These are phyloP conservation scores for Clonostachys solani DNA, from an alignment of 2,329 filamentous ascomycete species.

Conservation along the genomic window DNA sequence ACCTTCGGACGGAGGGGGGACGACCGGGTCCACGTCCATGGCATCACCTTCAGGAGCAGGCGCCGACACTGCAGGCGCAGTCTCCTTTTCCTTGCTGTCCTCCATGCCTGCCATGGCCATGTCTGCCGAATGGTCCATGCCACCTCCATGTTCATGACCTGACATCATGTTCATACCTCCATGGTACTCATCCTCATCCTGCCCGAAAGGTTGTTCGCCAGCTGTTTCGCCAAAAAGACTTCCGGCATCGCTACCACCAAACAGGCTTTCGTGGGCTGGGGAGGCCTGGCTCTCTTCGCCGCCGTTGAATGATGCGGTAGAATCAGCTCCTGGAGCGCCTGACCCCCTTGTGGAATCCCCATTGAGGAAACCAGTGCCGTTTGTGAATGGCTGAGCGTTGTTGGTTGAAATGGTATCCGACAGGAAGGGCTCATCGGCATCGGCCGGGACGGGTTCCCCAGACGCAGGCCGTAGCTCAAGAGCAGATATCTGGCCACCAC, in stretches of 20 bases:
- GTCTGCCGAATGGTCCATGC: conserved; percentile 35
- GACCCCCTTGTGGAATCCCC: background rate
- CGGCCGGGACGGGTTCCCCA: conserved; percentile 69
- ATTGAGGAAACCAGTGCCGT: conserved; percentile 28
- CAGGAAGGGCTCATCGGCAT: conserved; percentile 51
- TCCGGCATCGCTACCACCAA: conserved; percentile 73
- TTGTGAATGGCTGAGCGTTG: conserved; percentile 56
- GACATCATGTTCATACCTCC: conserved; percentile 60
- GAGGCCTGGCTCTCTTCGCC: conserved; percentile 57
- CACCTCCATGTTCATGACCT: conserved; percentile 29
- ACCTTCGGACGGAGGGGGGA: background rate
- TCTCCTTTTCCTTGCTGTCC: conserved; percentile 12
- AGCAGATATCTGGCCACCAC: conserved; percentile 78
- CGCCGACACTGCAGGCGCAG: conserved; percentile 18
- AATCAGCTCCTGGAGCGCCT: conserved; percentile 18
- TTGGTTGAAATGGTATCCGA: conserved; percentile 76
- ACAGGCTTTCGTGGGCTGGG: conserved; percentile 74
- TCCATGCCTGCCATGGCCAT: conserved; percentile 33
- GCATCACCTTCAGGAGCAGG: conserved; percentile 11
- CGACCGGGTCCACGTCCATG: conserved; percentile 18
- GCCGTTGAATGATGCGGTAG: conserved; percentile 17
- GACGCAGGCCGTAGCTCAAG: conserved; percentile 81
- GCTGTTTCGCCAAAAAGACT: conserved; percentile 82
- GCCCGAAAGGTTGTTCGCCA: conserved; percentile 61
- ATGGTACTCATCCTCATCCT: conserved; percentile 82